Conservation (phyloP, 2,329 filamentous ascomycete species). For the Colletotrichum gigasporum region DNA sequence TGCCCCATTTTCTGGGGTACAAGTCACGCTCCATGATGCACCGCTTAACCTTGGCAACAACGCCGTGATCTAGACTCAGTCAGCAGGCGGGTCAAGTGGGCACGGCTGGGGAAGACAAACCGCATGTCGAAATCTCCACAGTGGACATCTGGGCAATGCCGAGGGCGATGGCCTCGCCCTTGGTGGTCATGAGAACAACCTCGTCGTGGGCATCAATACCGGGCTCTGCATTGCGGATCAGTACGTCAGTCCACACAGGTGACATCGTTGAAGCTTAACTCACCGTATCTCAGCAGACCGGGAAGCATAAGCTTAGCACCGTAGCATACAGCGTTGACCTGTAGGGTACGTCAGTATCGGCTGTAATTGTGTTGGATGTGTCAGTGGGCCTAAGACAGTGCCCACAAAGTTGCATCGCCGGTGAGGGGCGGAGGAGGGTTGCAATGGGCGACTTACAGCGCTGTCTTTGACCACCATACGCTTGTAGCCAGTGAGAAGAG, state of each 20-base stretch:
- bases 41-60: constrained; percentile 98
- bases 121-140: constrained; percentile 92
- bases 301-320: constrained; percentile 99
- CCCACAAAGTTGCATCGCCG: constrained; percentile 16
- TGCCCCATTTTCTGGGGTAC: constrained; percentile 95
- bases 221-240: constrained; percentile 66
- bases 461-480: constrained; percentile 97
- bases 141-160: constrained; percentile 98
- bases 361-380: not conserved
- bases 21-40: constrained; percentile 99
- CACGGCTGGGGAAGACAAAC: constrained; percentile 9
- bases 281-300: constrained; percentile 90
- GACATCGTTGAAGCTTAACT: constrained; percentile 42
- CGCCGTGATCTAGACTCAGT: constrained; percentile 77
- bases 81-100: not conserved
- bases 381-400: constrained; percentile 1
- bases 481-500: constrained; percentile 92
- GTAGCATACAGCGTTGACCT: constrained; percentile 96
- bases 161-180: constrained; percentile 97
- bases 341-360: constrained; percentile 13
- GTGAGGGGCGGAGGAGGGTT: constrained; percentile 11
- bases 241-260: constrained; percentile 37
- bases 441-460: constrained; percentile 50
- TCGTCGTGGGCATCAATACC: constrained; percentile 96
- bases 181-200: constrained; percentile 97